These are phyloP conservation scores for Mycoemilia scoparia DNA, from an alignment of 192 early-diverging fungal genomes.

Conservation along the genomic window DNA sequence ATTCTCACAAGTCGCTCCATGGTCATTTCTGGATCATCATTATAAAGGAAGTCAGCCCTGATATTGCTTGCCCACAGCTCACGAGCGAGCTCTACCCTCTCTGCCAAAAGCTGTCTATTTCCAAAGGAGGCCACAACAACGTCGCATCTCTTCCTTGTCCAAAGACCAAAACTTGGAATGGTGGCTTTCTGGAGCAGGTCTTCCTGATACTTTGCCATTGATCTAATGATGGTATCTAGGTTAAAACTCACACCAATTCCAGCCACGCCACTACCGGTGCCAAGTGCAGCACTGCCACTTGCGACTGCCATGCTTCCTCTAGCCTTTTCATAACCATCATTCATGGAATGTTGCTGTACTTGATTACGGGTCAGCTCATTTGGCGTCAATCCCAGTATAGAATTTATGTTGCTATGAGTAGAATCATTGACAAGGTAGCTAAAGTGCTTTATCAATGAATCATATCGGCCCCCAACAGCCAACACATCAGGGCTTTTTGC, in stretches of 20 bases:
- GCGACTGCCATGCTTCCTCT: slow-evolving; percentile 4
- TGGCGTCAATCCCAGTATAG: no score
- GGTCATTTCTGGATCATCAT: slow-evolving; percentile 48
- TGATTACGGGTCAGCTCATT: no score
- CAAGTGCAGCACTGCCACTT: slow-evolving; percentile 13
- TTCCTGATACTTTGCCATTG: slow-evolving; percentile 41
- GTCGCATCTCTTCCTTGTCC: slow-evolving; percentile 48
- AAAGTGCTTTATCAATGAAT: slow-evolving; percentile 34
- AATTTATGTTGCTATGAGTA: not conserved
- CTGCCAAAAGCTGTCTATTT: slow-evolving; percentile 37
- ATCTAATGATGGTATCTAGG: slow-evolving; percentile 44
- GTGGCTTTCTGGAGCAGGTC: slow-evolving; percentile 7
- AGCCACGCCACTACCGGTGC: slow-evolving; percentile 21
- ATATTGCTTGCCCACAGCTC: slow-evolving; percentile 66
- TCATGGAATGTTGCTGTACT: no score
- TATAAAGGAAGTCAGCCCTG: slow-evolving; percentile 62
- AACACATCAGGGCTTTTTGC: slow-evolving; percentile 32
- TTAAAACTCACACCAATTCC: slow-evolving; percentile 76
- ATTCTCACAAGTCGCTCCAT: slow-evolving; percentile 39
- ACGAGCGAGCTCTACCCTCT: slow-evolving; percentile 54
- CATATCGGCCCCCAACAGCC: slow-evolving; percentile 54
- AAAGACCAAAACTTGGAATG: slow-evolving; percentile 26
- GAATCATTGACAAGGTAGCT: slow-evolving; percentile 23
- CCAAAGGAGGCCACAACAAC: slow-evolving; percentile 73
- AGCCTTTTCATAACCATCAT: not conserved